phyloP scores from a whole-genome alignment of 2,329 filamentous ascomycete species.

The Pestalotiopsis sp. region DNA sequence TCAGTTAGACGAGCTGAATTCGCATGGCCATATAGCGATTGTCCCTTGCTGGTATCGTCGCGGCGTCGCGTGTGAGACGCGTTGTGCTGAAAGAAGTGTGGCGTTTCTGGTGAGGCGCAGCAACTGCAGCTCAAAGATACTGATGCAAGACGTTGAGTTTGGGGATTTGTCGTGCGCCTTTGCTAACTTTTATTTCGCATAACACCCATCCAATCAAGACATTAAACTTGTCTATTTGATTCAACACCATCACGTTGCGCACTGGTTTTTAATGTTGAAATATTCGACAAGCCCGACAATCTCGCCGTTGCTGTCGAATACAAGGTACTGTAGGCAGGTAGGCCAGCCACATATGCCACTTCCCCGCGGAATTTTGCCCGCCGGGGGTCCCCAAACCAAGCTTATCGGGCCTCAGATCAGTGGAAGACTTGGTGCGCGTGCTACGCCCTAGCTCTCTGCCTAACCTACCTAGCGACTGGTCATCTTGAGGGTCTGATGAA shows the following conservation, averaged over 20 bases:
- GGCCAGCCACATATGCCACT: background rate
- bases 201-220: too few species aligned
- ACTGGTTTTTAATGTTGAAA: too few species aligned
- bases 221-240: too few species aligned
- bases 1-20: background rate
- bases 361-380: background rate
- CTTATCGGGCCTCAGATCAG: background rate
- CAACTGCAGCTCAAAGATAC: background rate
- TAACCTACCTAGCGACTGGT: background rate
- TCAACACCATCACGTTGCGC: too few species aligned
- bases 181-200: too few species aligned
- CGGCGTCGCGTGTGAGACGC: background rate
- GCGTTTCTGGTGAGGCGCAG: background rate
- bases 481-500: background rate
- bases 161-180: too few species aligned
- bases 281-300: too few species aligned
- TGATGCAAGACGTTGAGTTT: too few species aligned
- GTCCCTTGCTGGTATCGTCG: constrained; percentile 6
- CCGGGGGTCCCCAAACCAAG: background rate
- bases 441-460: background rate
- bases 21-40: background rate
- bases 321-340: background rate
- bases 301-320: too few species aligned
- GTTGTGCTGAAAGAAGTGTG: background rate
- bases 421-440: background rate